Evolutionary conservation across 202 grass and related monocot species (phyloP).

Genomic region (Saccharum hybrid): DNA sequence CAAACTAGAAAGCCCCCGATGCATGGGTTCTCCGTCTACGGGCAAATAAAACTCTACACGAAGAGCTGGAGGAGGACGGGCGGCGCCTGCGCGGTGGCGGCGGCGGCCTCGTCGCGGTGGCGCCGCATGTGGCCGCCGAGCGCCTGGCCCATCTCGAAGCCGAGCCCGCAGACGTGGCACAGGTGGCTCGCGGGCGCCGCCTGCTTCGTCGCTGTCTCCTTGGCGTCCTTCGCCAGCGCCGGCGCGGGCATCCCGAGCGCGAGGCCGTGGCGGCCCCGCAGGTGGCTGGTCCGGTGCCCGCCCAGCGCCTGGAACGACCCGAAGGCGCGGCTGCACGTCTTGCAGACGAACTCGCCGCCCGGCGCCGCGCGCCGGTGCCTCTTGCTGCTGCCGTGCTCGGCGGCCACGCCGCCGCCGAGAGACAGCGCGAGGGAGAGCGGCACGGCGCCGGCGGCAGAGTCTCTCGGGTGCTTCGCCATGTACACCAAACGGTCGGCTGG

Average conservation of each 20-base stretch:
- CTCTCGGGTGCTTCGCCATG: constrained; percentile 26
- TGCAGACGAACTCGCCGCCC: constrained; percentile 38
- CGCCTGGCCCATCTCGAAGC: constrained; percentile 67
- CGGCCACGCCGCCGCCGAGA: neutral
- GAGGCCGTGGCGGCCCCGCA: constrained; percentile 52
- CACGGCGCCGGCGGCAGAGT: neutral
- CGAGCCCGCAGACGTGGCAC: constrained; percentile 50
- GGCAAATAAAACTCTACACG: neutral
- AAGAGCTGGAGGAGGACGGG: constrained; percentile 58
- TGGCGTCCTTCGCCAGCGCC: neutral
- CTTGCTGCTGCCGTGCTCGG: neutral
- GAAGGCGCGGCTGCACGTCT: constrained; percentile 66
- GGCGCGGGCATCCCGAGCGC: constrained; percentile 17
- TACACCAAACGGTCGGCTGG: neutral
- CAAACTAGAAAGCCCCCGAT: neutral
- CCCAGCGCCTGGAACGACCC: constrained; percentile 78
- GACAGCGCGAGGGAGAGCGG: neutral
- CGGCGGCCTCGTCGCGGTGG: constrained; percentile 49
- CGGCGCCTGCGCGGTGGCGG: neutral
- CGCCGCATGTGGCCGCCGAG: constrained; percentile 76
- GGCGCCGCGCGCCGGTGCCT: neutral
- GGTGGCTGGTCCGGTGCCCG: constrained; percentile 76
- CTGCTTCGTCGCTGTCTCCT: neutral
- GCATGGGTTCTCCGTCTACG: neutral
- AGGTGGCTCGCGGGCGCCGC: neutral